Evolutionary conservation across 306 rosid species (phyloP), one percentile per base, ranked within the genome.

Genomic region (Coriaria nepalensis): DNA sequence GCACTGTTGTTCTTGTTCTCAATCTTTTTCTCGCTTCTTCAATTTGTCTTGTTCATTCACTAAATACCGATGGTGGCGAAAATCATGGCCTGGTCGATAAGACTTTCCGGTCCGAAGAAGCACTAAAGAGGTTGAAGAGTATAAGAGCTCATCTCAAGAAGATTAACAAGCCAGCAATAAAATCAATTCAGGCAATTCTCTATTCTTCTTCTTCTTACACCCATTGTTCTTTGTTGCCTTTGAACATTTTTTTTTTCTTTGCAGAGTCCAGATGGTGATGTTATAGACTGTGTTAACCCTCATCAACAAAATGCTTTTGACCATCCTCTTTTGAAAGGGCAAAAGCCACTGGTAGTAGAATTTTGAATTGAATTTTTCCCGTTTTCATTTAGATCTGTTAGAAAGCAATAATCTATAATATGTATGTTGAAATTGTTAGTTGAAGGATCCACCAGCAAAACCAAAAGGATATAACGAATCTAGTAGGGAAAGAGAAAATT

Each of bases 231-330:
- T 52, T 14, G 10, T 14, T 11, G n/a, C 6, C 3, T 20, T 20
- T 20, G 1, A 20, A 20, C 29, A 20, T 20, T 13, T 2, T 10
- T 43, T 10, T 11, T 13, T 45, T 45, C 4, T 5, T 5, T 6
- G 49, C 49, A 45, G 49, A 45, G 49, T 45, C 49, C 49, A n/a
- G 96, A 86, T 8, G 96, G 96, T 45, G 96, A 86, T 72, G 50
- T 77, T 9, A 82, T 86, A 65, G 94, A 86, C n/a, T 86, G 96
- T 47, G 83, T 86, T 40, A 47, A 14, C 1, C 72, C 94, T 65
- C 90, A 79, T 68, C 60, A 50, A 8, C 96, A 86, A 68, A 83
- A 81, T 8, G 94, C 96, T 63, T 86, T 86, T 59, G 96, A 86
- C 72, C 96, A 86, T 57, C 94, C 96, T 52, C 55, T 41, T 12